Evolutionary conservation across 768 basidiomycete genomes (phyloP), one percentile per base, ranked within the genome.

Genomic region (Boletus rufocinnamomeus): DNA sequence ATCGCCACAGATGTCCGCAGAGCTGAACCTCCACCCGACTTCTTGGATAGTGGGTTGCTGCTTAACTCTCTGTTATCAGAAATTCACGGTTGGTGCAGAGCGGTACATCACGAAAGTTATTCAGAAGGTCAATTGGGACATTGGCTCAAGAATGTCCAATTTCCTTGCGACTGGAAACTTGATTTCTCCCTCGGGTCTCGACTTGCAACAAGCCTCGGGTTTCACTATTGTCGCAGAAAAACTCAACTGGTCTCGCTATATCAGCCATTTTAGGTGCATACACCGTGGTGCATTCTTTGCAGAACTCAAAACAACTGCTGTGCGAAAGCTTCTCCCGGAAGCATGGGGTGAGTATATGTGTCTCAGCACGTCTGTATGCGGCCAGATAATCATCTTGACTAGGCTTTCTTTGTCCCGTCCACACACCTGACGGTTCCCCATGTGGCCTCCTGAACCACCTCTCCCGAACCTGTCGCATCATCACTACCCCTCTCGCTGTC

Each of bases 251-350:
- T 88, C 91, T 65, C 93, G 97, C 38, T 99, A 98, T 74, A 94
- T 99, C 74, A 91, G 91, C 69, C 97, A 99, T 77, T 99, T 99
- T 40, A 83, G 97, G 57, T 97, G 92, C 73, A 94, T 99, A 32
- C 97, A 99, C 76, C 92, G 97, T 76, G 97, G 97, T 72, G 95
- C 97, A 38, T 99, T 99, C 84, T 99, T 99, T 71, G 92, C 95
- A 8, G 95, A 98, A 73, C 84, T 98, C 54, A 98, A 98, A 79
- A 99, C 97, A 1, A 99, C 97, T 0, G 88, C 94, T 23, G 97
- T 99, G 55, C 88, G 97, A 62, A 98, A 98, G 74, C 78, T 99
- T 51, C 78, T 98, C 19, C 97, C 97, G 25, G 97, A 99, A 75
- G 91, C 96, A 35, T 99, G 97, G 97, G 97, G 94, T 93, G 69